These are phyloP conservation scores for Passiflora organensis DNA, from an alignment of 345 rosid species.

Conservation along the genomic window DNA sequence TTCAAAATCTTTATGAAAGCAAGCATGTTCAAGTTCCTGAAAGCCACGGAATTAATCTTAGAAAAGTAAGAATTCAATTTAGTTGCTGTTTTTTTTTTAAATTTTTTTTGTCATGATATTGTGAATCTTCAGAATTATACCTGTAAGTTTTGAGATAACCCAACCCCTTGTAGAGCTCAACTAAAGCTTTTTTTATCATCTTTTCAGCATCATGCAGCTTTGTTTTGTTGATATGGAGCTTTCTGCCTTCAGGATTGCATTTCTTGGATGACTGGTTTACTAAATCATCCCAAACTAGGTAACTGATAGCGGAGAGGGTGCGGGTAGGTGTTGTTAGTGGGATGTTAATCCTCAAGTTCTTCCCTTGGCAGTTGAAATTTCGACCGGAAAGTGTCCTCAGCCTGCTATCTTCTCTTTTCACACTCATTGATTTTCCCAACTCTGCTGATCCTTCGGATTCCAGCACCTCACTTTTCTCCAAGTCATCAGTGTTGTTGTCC, in stretches of 20 bases:
- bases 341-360: constrained; percentile 72
- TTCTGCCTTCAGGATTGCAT: constrained; percentile 47
- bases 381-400: constrained; percentile 43
- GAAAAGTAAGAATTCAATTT: constrained; percentile 9
- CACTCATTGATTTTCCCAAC: constrained; percentile 31
- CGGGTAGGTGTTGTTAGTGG: constrained; percentile 82
- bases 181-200: constrained; percentile 77
- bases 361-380: constrained; percentile 65
- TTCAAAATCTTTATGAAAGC: constrained; percentile 94
- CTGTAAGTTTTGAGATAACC: constrained; percentile 87
- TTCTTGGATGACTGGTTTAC: constrained; percentile 65
- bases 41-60: constrained; percentile 10
- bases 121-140: constrained; percentile 18
- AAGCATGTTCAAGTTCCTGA: constrained; percentile 91
- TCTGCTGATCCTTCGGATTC: constrained; percentile 50
- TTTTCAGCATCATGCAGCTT: constrained; percentile 81
- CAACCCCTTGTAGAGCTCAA: constrained; percentile 85
- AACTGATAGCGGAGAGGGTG: constrained; percentile 75
- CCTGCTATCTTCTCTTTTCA: constrained; percentile 45
- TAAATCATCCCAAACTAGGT: constrained; percentile 66
- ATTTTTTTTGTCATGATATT: neutral
- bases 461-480: constrained; percentile 31
- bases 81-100: no score
- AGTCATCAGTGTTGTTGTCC: constrained; percentile 37
- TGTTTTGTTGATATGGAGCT: constrained; percentile 66